These are phyloP conservation scores for Neurospora sublineolata DNA, from an alignment of 495 filamentous ascomycete species.

Conservation along the genomic window DNA sequence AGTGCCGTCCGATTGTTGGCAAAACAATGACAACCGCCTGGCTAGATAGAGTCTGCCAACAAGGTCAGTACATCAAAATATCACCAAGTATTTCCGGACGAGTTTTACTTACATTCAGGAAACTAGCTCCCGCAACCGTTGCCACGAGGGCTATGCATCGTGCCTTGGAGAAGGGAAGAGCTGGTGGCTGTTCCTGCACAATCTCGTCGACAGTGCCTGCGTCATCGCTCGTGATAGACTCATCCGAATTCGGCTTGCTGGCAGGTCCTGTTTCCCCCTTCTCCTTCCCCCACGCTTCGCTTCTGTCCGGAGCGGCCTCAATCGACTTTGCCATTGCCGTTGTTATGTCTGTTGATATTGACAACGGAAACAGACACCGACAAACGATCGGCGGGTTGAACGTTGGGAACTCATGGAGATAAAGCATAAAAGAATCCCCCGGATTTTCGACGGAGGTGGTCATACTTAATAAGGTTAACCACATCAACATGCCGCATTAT, in stretches of 20 bases:
- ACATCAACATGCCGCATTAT: neutral
- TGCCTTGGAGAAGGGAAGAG: conserved; percentile 33
- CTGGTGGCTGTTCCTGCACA: conserved; percentile 3
- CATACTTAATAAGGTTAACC: neutral
- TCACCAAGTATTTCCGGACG: neutral
- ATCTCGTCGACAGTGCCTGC: neutral
- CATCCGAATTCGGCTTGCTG: neutral
- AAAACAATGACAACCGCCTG: conserved; percentile 52
- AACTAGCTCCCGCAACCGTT: conserved; percentile 42
- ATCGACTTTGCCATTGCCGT: neutral
- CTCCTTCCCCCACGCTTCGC: neutral
- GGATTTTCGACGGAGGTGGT: neutral
- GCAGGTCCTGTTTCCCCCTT: neutral
- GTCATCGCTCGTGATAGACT: neutral
- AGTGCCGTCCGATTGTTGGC: conserved; percentile 42
- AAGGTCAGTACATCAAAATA: neutral
- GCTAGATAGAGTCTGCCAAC: conserved; percentile 40
- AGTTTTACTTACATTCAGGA: conserved; percentile 36
- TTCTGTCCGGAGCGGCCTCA: neutral
- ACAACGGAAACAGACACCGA: neutral
- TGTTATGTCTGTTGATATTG: neutral
- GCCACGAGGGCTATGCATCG: conserved; percentile 36
- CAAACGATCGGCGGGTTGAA: neutral
- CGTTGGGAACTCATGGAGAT: neutral
- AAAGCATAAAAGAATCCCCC: neutral